A percentile compares a stretch with the other conserved stretches of the same genome.
Conservation (phyloP, 352 stramenopile species). For the Phytopythium aichiense region DNA sequence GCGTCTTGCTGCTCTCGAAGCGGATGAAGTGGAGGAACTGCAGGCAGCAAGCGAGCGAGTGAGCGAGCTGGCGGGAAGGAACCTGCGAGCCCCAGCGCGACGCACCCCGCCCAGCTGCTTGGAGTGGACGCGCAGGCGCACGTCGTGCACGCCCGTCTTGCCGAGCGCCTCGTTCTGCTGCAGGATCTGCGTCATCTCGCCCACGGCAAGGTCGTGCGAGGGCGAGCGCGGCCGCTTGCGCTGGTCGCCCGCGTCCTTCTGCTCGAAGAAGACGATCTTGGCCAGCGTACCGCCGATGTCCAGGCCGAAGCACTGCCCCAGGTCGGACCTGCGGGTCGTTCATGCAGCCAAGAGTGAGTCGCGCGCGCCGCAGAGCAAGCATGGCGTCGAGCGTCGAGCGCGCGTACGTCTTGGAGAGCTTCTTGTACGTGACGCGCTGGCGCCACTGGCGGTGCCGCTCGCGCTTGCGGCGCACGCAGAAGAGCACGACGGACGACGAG, state of each 20-base stretch:
- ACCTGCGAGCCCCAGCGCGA: neutral
- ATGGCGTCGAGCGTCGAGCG: neutral
- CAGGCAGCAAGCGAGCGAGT: neutral
- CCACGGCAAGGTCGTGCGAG: slow-evolving; percentile 74
- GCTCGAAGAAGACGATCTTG: slow-evolving; percentile 96
- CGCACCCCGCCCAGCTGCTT: slow-evolving; percentile 87
- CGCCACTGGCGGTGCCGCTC: slow-evolving; percentile 65
- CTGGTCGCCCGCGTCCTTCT: slow-evolving; percentile 39
- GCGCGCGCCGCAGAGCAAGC: neutral
- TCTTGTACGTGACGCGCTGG: slow-evolving; percentile 77
- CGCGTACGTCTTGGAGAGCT: slow-evolving; percentile 77
- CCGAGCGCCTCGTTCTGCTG: slow-evolving; percentile 79
- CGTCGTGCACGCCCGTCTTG: slow-evolving; percentile 83
- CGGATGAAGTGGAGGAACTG: slow-evolving; percentile 96
- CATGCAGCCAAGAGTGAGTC: neutral
- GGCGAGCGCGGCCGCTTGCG: slow-evolving; percentile 61
- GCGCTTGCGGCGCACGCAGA: slow-evolving; percentile 66
- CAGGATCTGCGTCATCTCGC: slow-evolving; percentile 86
- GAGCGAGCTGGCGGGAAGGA: neutral
- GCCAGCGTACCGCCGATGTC: slow-evolving; percentile 90
- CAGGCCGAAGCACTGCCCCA: slow-evolving; percentile 80
- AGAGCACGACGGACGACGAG: slow-evolving; percentile 55
- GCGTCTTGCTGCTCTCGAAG: slow-evolving; percentile 76
- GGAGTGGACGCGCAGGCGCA: slow-evolving; percentile 78
- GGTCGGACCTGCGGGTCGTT: slow-evolving; percentile 50